Base-by-base conservation (phyloP, 2,329 filamentous ascomycete species). In the Epichloe aotearoae region DNA sequence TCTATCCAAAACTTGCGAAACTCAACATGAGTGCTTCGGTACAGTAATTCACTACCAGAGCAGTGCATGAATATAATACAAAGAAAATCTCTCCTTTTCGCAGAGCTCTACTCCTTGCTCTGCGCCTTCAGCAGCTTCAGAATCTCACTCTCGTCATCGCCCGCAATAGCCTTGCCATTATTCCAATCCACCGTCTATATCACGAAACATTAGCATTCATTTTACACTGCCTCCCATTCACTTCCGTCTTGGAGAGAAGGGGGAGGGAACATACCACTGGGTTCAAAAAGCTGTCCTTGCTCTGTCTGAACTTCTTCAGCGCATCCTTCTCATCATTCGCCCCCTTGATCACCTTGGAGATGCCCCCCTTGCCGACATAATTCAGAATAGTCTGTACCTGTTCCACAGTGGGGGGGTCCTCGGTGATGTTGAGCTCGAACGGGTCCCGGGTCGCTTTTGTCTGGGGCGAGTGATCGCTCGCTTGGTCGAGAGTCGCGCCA, bases 361-460 rank as follows among this genome's bases (percentile, higher is more conserved):
- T 81, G 47, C 79, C 80, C 46, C 47, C 69, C 33, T 73, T 67
- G 50, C 86, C 88, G 39, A 91, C 74, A 63, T 94, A 95, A 55
- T 90, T 85, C 50, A 95, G 68, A 57, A 95, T 94, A 54, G 78
- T 93, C 69, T 80, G 79, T 53, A 95, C 73, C 68, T 95, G 90
- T 62, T 91, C 87, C 39, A 74, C 64, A 1, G 93, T 98, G 2
- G 93, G 2, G 93, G 93, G 19, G 81, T 79, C 77, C 64, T 93
- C 88, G 52, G 86, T 88, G 39, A 95, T 77, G 59, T 94, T 84
- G 51, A 97, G 79, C 62, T 96, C 84, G 68, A 97, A 98, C 48
- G 90, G 81, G 47, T 79, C 74, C 55, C 72, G 81, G 63, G 52
- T 70, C 60, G 67, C 58, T 30, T 65, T 62, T 44, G 75, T 77